Percentiles rank a stretch among this genome's conserved stretches.
Evolutionary conservation across 2,329 filamentous ascomycete genomes (phyloP).

Genomic region (Fusarium robinianum): DNA sequence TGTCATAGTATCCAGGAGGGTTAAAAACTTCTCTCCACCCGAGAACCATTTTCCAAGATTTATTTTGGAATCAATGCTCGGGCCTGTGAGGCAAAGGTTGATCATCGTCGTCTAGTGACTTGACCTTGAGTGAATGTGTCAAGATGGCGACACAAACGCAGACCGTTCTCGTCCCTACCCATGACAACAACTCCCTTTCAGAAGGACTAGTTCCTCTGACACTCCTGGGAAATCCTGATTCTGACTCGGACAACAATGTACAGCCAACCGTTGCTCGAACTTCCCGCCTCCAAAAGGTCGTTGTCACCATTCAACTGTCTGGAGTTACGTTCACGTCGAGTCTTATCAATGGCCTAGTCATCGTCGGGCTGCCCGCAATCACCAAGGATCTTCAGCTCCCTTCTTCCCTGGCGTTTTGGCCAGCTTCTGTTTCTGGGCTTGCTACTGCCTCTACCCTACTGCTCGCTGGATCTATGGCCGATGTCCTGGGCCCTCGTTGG

Average conservation of each 20-base stretch:
- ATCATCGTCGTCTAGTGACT: no score
- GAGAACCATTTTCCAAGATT: no score
- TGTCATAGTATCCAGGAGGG: no score
- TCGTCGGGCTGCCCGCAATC: constrained; percentile 46
- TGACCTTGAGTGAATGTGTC: no score
- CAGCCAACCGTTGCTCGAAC: neutral
- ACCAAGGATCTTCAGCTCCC: constrained; percentile 40
- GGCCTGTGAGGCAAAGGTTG: no score
- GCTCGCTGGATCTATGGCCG: constrained; percentile 43
- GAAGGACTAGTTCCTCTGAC: neutral
- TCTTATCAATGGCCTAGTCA: constrained; percentile 34
- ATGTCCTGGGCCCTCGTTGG: constrained; percentile 39
- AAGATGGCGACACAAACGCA: no score
- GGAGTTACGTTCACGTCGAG: constrained; percentile 17
- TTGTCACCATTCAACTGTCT: constrained; percentile 10
- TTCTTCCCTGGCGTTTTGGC: constrained; percentile 42
- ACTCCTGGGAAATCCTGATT: no score
- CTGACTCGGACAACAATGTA: neutral
- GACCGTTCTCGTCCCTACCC: no score
- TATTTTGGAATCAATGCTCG: no score
- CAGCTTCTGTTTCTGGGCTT: constrained; percentile 41
- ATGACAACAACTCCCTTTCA: neutral
- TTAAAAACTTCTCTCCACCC: no score
- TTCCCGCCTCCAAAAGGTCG: constrained; percentile 9
- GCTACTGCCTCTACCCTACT: constrained; percentile 42